Percentiles rank a stretch among this genome's conserved stretches.
These are phyloP conservation scores for Tribonema minus DNA, from an alignment of 108 stramenopile genomes.

Conservation along the genomic window DNA sequence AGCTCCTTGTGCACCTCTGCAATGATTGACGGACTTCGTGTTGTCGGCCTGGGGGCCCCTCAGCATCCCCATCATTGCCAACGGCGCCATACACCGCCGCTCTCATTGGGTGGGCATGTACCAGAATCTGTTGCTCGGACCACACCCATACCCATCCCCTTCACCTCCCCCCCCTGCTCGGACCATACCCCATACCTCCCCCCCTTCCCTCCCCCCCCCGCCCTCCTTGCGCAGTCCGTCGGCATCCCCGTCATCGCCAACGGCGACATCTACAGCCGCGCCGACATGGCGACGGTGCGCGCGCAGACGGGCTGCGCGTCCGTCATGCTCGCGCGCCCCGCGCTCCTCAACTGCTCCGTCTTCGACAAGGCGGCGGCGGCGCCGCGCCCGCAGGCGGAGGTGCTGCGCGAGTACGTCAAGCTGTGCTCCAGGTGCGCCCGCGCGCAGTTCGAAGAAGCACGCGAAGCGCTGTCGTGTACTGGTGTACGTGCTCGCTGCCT, in stretches of 20 bases:
- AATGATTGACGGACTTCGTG: too few species aligned
- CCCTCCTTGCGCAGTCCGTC: conserved; percentile 54
- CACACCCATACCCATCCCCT: too few species aligned
- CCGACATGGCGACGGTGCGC: conserved; percentile 63
- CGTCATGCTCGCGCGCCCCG: conserved; percentile 86
- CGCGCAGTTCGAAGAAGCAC: not conserved
- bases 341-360: conserved; percentile 77
- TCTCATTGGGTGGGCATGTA: too few species aligned
- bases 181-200: too few species aligned
- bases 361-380: conserved; percentile 66
- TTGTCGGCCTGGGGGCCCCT: too few species aligned
- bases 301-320: conserved; percentile 66
- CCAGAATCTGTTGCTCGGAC: too few species aligned
- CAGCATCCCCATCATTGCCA: conserved; percentile 59
- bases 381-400: not conserved
- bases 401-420: not conserved
- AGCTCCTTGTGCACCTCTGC: too few species aligned
- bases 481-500: not conserved
- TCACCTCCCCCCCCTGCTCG: too few species aligned
- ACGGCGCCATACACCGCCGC: conserved; percentile 92
- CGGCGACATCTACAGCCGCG: conserved; percentile 83
- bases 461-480: not conserved
- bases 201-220: too few species aligned
- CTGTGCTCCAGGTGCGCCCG: not conserved
- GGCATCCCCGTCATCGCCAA: conserved; percentile 64